Evolutionary conservation across 2,329 filamentous ascomycete genomes (phyloP), one percentile per base, ranked within the genome.

Genomic region (Coniosporium tulheliwenetii): DNA sequence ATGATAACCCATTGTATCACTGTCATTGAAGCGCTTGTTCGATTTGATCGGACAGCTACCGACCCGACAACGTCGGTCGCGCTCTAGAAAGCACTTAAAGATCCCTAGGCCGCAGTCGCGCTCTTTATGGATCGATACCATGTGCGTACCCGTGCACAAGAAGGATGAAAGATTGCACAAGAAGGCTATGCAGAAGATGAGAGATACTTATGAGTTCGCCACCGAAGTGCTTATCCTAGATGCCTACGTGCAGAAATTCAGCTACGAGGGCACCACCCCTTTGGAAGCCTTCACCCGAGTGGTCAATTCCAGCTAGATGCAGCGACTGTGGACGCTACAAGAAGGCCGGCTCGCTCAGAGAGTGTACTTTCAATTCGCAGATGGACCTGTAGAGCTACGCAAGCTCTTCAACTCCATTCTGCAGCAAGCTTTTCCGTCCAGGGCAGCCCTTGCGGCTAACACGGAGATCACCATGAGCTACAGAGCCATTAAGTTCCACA

Each of bases 241-340:
- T 35, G 12, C 32, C 5, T n/a, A 15, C 32, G 12, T 35, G 3
- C 12, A 35, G 14, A 8, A 35, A 4, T 35, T n/a, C 14, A n/a
- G 5, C 3, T 3, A 4, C 14, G 14, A 35, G 12, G 14, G 32
- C 32, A 5, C 14, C 12, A n/a, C 32, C 8, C 14, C 14, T 35
- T 5, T 15, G 12, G 32, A 35, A 35, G 32, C 32, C 12, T n/a
- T 15, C 8, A 8, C 32, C 8, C 32, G 37, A 16, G 31, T 42
- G 10, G 10, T 42, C 10, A 30, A 14, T n/a, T 42, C 41, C 9
- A 12, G 10, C 10, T 42, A 26, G 41, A 45, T 39, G 26, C 16
- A 31, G 13, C 13, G 42, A 14, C 42, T 44, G 10, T 44, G 40
- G 42, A 44, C 42, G 12, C 32, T 38, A n/a, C 42, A 43, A 30